Evolutionary conservation across 2,329 filamentous ascomycete genomes (phyloP).

Genomic region (Zymoseptoria tritici): DNA sequence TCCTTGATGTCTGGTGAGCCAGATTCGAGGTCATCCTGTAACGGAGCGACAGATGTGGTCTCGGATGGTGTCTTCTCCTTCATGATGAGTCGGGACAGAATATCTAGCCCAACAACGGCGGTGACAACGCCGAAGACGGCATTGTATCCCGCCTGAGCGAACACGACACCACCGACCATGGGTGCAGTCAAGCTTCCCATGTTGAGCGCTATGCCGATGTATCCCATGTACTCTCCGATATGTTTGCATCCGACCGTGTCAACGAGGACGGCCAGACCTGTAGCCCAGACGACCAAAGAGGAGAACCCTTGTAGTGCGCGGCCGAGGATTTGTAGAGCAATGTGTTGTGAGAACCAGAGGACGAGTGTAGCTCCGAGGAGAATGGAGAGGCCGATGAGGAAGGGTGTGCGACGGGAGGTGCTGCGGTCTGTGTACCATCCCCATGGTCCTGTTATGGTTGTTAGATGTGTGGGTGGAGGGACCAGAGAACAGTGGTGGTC

Average conservation of each 20-base stretch:
- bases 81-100: constrained; percentile 17
- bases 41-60: background rate
- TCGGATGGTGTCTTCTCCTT: constrained; percentile 5
- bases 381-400: constrained; percentile 55
- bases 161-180: constrained; percentile 60
- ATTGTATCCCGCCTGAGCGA: constrained; percentile 40
- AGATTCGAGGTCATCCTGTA: background rate
- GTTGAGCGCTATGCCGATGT: constrained; percentile 56
- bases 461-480: background rate
- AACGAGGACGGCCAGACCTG: constrained; percentile 61
- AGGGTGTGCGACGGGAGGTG: constrained; percentile 52
- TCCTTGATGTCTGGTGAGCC: background rate
- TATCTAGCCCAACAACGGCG: constrained; percentile 13
- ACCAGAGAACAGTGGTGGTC: background rate
- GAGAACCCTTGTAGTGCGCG: constrained; percentile 60
- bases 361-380: constrained; percentile 55
- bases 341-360: constrained; percentile 55
- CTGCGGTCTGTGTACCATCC: constrained; percentile 55
- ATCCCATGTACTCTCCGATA: constrained; percentile 60
- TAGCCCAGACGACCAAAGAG: constrained; percentile 63
- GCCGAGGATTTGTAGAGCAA: constrained; percentile 54
- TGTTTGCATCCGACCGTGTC: constrained; percentile 57
- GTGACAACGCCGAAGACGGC: constrained; percentile 17
- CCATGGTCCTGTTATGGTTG: constrained; percentile 25
- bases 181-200: constrained; percentile 56